These are phyloP conservation scores for Aspergillus homomorphus DNA, from an alignment of 495 filamentous ascomycete species.

Conservation along the genomic window DNA sequence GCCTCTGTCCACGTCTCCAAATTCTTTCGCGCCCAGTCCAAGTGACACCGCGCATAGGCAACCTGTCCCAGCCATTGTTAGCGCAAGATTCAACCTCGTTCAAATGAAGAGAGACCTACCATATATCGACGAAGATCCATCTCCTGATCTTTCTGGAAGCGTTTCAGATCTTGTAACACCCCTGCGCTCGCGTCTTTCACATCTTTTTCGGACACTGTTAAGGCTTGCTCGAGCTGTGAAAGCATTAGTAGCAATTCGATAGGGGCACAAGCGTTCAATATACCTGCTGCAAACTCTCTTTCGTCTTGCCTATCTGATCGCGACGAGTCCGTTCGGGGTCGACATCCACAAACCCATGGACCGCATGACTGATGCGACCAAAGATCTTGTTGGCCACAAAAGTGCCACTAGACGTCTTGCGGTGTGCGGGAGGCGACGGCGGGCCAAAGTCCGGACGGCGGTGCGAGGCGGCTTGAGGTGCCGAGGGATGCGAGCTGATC, in stretches of 20 bases:
- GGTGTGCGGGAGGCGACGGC: conserved; percentile 47
- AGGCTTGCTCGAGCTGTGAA: conserved; percentile 80
- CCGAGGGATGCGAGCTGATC: conserved; percentile 56
- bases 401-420: conserved; percentile 71
- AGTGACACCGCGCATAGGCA: conserved; percentile 87
- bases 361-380: conserved; percentile 86
- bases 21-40: conserved; percentile 98
- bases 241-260: conserved; percentile 6
- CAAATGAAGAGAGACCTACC: conserved; percentile 53
- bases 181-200: conserved; percentile 86
- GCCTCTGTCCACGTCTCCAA: conserved; percentile 96
- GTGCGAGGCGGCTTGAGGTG: conserved; percentile 38
- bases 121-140: conserved; percentile 91
- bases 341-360: conserved; percentile 92
- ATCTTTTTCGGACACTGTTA: conserved; percentile 81
- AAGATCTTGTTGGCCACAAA: conserved; percentile 93
- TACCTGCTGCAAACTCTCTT: conserved; percentile 65
- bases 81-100: conserved; percentile 9
- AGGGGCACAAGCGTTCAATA: conserved; percentile 18
- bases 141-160: conserved; percentile 93
- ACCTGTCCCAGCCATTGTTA: conserved; percentile 52
- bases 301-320: conserved; percentile 92
- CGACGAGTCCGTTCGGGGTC: conserved; percentile 90
- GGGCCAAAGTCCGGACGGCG: conserved; percentile 32
- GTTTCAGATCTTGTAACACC: conserved; percentile 80